Conservation (phyloP, 1,139 yeast species). For the Nakaseomyces sp. region DNA sequence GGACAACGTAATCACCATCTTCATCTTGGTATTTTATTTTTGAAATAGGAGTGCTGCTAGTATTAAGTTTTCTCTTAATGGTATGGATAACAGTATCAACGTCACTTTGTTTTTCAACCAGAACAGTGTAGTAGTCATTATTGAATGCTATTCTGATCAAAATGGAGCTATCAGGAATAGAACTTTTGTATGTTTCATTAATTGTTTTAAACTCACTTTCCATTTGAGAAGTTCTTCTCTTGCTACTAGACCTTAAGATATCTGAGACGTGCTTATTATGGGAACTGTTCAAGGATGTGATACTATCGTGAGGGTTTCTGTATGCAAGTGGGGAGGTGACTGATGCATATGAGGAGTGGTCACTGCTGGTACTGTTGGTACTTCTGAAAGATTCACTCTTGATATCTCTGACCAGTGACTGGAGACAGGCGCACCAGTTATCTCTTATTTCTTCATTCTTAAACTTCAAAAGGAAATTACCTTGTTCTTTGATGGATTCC, state of each 20-base stretch:
- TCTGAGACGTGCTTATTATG: conserved; percentile 33
- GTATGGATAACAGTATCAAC: conserved; percentile 30
- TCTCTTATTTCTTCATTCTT: conserved; percentile 60
- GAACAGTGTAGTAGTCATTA: conserved; percentile 34
- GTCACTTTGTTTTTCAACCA: conserved; percentile 31
- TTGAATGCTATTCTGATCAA: conserved; percentile 34
- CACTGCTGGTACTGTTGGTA: conserved; percentile 18
- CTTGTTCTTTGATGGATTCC: conserved; percentile 71
- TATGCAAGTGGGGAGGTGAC: conserved; percentile 12
- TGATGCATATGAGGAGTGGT: conserved; percentile 23
- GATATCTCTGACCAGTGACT: conserved; percentile 32
- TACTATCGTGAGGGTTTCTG: conserved; percentile 25
- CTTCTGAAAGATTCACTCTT: conserved; percentile 33
- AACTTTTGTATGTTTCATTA: conserved; percentile 33
- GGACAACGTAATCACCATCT: conserved; percentile 86
- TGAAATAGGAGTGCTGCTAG: conserved; percentile 32
- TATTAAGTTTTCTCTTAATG: conserved; percentile 34
- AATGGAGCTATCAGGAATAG: conserved; percentile 33
- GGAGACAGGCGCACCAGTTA: conserved; percentile 61
- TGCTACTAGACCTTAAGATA: conserved; percentile 19
- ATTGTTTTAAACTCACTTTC: conserved; percentile 33
- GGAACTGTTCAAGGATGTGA: conserved; percentile 22
- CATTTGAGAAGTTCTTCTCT: conserved; percentile 27
- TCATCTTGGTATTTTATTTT: conserved; percentile 82
- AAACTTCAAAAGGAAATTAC: conserved; percentile 61